Base-by-base conservation (phyloP, 2,329 filamentous ascomycete species). In the Colletotrichum coccodes region DNA sequence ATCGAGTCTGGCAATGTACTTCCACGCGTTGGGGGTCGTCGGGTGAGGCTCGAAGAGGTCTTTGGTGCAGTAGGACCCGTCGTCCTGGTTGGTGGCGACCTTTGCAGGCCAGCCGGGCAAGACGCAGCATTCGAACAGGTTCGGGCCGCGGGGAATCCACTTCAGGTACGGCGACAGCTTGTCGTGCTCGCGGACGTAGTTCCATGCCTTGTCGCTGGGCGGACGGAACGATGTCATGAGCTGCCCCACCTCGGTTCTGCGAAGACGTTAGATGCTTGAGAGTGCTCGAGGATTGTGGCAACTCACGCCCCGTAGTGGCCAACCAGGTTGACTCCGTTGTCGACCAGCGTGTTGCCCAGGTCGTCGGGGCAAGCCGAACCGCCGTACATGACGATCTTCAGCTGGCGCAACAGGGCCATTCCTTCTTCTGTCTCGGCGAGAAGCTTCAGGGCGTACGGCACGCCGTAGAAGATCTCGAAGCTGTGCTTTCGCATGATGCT, bases 371-470 rank as follows among this genome's bases (percentile, higher is more conserved):
- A 90, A 4, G 84, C 81, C 18, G 85, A 87, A 0, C 89, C 89
- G 2, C 85, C 88, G 69, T 85, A 90, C 72, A 88, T 80, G 21
- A 90, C 87, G 1, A 88, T 72, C 71, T 87, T 85, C 12, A 85
- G 79, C 28, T 78, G 76, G 0, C 76, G 76, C 18, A 91, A 76
- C 2, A 78, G 78, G 1, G 78, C 73, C 16, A 90, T 81, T 0
- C 90, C 90, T 21, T 85, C 82, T 0, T 86, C 79, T 0, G 84
- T 83, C 73, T 92, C 90, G 0, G 85, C 85, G 1, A 92, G 80
- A 0, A 92, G 78, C 73, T 92, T 91, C 21, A 92, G 76, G 0
- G 87, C 85, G 71, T 91, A 92, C 0, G 90, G 90, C 0, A 92
- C 90, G 3, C 82, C 85, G 64, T 90, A 85, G 36, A 92, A 85